Percentiles rank a stretch among this genome's conserved stretches.
phyloP scores from a whole-genome alignment of 1,284 basidiomycete species.

The Ceratobasidium sp. region DNA sequence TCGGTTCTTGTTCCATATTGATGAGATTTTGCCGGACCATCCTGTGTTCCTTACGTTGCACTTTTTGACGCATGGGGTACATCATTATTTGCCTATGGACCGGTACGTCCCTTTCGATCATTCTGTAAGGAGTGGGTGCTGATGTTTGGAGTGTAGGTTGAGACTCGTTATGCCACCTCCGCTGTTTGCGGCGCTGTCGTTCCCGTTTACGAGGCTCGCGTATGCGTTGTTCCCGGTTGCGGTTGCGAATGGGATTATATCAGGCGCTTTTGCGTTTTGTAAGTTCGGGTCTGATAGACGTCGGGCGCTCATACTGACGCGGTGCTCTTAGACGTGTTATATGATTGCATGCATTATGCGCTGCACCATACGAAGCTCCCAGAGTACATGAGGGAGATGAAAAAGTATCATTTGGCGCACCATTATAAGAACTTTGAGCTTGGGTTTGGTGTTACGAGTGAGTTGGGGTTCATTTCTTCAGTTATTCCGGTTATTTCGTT shows the following conservation, averaged over 20 bases:
- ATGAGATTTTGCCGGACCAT: constrained; percentile 88
- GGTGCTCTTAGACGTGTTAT: constrained; percentile 75
- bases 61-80: constrained; percentile 95
- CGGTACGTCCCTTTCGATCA: constrained; percentile 62
- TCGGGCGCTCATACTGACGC: constrained; percentile 14
- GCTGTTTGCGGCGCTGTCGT: constrained; percentile 83
- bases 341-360: constrained; percentile 95
- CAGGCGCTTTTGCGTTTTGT: constrained; percentile 94
- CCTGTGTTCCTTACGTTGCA: constrained; percentile 87
- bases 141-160: constrained; percentile 63
- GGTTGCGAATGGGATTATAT: constrained; percentile 93
- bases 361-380: constrained; percentile 93
- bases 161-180: constrained; percentile 97
- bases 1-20: constrained; percentile 98
- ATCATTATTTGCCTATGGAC: constrained; percentile 99
- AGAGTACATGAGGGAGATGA: constrained; percentile 89
- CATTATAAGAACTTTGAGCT: constrained; percentile 99
- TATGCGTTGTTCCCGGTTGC: constrained; percentile 86
- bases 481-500: background rate
- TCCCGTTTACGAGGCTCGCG: constrained; percentile 91
- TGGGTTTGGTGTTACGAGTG: constrained; percentile 96
- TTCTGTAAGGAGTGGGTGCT: background rate
- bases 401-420: constrained; percentile 97
- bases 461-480: constrained; percentile 52
- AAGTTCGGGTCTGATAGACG: constrained; percentile 55